phyloP scores from a whole-genome alignment of 2,329 filamentous ascomycete genomes.

The Pseudonectria foliicola region DNA sequence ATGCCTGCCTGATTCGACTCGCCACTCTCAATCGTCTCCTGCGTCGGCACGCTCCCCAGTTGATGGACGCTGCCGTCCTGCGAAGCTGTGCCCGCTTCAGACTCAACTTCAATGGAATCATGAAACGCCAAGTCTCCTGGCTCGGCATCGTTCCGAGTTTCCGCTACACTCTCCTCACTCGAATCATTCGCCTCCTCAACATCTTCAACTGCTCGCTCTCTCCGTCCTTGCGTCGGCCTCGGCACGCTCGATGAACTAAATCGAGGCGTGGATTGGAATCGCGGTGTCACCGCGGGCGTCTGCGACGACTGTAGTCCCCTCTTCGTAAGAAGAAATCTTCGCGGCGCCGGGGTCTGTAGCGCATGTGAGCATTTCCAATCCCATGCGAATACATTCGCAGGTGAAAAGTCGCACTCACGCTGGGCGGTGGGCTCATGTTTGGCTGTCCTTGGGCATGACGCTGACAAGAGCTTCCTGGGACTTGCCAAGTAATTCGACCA shows the following conservation, averaged over 20 bases:
- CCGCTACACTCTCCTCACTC: constrained; percentile 5
- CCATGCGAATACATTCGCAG: neutral
- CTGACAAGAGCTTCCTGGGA: neutral
- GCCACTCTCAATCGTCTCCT: constrained; percentile 3
- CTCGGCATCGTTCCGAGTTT: constrained; percentile 4
- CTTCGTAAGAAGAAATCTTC: constrained; percentile 32
- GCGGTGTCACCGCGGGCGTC: constrained; percentile 23
- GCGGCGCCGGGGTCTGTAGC: constrained; percentile 32
- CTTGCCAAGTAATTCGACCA: neutral
- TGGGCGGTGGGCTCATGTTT: constrained; percentile 22
- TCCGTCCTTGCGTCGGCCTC: constrained; percentile 21
- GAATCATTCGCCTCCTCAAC: constrained; percentile 23
- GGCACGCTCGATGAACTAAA: constrained; percentile 28
- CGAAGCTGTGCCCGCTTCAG: constrained; percentile 13
- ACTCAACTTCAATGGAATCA: constrained; percentile 25
- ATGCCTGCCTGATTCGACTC: constrained; percentile 5
- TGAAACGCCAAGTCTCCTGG: constrained; percentile 7
- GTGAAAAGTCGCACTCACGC: constrained; percentile 9
- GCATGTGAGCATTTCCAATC: neutral
- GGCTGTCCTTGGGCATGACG: constrained; percentile 11
- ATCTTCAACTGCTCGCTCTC: constrained; percentile 25
- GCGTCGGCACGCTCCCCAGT: constrained; percentile 2
- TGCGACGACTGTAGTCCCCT: constrained; percentile 26
- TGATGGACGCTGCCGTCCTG: constrained; percentile 5
- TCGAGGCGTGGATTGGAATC: constrained; percentile 33